Conservation (phyloP, 2,329 filamentous ascomycete genomes). For the Verticillium nonalfalfae region DNA sequence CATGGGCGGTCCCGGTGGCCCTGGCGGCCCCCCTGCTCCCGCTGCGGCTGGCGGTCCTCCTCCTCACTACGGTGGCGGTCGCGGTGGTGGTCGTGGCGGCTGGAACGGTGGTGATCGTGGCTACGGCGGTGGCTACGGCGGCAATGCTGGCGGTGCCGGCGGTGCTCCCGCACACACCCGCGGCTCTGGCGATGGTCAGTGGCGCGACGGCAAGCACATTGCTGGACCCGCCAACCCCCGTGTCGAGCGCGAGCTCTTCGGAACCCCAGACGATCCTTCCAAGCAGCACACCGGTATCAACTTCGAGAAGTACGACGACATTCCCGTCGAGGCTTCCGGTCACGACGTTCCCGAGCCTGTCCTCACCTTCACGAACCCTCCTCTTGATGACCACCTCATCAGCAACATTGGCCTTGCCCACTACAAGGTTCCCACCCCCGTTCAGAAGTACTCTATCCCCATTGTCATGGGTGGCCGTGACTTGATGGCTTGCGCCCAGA, state of each 20-base stretch:
- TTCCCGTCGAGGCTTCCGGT: slow-evolving; percentile 94
- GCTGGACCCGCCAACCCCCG: slow-evolving; percentile 83
- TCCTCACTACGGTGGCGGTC: slow-evolving; percentile 22
- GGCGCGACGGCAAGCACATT: slow-evolving; percentile 95
- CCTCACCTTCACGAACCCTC: slow-evolving; percentile 85
- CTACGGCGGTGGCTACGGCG: slow-evolving; percentile 31
- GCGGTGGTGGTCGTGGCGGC: slow-evolving; percentile 28
- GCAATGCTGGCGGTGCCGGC: slow-evolving; percentile 37
- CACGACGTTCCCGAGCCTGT: slow-evolving; percentile 90
- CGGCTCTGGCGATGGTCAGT: slow-evolving; percentile 91
- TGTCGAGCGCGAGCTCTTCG: slow-evolving; percentile 92
- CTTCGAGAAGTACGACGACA: slow-evolving; percentile 99
- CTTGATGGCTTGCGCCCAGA: slow-evolving; percentile 99
- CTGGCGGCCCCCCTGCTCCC: slow-evolving; percentile 16
- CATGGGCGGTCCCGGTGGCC: slow-evolving; percentile 13
- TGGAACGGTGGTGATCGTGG: slow-evolving; percentile 21
- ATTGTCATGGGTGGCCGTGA: slow-evolving; percentile 98
- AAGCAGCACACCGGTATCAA: slow-evolving; percentile 99
- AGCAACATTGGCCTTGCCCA: slow-evolving; percentile 88
- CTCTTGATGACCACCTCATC: slow-evolving; percentile 89
- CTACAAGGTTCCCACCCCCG: slow-evolving; percentile 93
- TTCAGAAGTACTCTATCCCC: slow-evolving; percentile 99
- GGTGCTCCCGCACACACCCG: slow-evolving; percentile 52
- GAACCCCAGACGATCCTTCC: slow-evolving; percentile 79
- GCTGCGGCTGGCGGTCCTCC: slow-evolving; percentile 13